Conservation (phyloP, 2,329 filamentous ascomycete genomes). For the Neofusicoccum ribis region DNA sequence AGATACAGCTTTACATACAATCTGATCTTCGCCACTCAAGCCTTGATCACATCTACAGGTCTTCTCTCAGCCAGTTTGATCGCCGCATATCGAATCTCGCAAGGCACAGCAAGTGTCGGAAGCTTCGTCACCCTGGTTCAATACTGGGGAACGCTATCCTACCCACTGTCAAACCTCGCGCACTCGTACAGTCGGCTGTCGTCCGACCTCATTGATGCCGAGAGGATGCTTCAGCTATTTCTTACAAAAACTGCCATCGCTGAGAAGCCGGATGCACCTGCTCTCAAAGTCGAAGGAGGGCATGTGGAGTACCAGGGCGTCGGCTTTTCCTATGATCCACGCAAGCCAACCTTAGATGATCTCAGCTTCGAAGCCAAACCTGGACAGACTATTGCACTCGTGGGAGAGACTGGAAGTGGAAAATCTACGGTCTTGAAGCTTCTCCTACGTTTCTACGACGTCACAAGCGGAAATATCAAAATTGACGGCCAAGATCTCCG, state of each 20-base stretch:
- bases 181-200: slow-evolving; percentile 20
- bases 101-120: slow-evolving; percentile 45
- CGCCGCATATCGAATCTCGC: slow-evolving; percentile 55
- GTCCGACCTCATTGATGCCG: slow-evolving; percentile 23
- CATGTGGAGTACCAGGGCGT: slow-evolving; percentile 58
- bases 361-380: slow-evolving; percentile 52
- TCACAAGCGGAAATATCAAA: slow-evolving; percentile 53
- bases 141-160: slow-evolving; percentile 59
- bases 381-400: slow-evolving; percentile 60
- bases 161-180: slow-evolving; percentile 46
- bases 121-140: slow-evolving; percentile 66
- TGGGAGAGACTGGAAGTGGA: slow-evolving; percentile 63
- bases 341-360: slow-evolving; percentile 52
- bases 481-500: slow-evolving; percentile 63
- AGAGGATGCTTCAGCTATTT: slow-evolving; percentile 23
- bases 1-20: slow-evolving; percentile 30
- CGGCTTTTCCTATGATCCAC: slow-evolving; percentile 56
- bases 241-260: slow-evolving; percentile 20
- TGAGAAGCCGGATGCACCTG: slow-evolving; percentile 13
- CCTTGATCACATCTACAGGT: slow-evolving; percentile 50
- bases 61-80: slow-evolving; percentile 53
- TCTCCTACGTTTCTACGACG: slow-evolving; percentile 62
- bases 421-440: slow-evolving; percentile 65
- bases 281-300: slow-evolving; percentile 48
- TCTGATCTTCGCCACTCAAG: slow-evolving; percentile 40